Conservation (phyloP, 768 basidiomycete genomes). For the Tricholoma saponaceum region DNA sequence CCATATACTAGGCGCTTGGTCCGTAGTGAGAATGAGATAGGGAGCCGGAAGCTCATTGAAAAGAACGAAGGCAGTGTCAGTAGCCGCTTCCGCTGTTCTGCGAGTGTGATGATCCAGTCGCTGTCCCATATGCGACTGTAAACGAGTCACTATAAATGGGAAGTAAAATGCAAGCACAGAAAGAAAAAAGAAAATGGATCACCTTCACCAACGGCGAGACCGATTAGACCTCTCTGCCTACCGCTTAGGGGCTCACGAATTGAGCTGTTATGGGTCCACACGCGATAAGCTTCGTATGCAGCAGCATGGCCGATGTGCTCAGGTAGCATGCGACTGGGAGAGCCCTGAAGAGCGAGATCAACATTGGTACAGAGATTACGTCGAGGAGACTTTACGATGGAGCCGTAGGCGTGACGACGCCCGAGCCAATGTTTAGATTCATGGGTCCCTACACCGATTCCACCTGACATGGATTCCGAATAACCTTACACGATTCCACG, state of each 20-base stretch:
- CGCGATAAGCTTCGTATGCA: conserved; percentile 72
- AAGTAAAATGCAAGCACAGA: conserved; percentile 2
- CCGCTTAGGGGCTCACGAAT: conserved; percentile 54
- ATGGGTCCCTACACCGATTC: conserved; percentile 46
- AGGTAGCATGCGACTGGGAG: conserved; percentile 47
- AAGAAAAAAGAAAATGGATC: conserved; percentile 4
- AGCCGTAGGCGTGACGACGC: conserved; percentile 63
- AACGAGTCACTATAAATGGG: conserved; percentile 41
- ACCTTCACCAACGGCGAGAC: conserved; percentile 73
- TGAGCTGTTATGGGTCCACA: conserved; percentile 54
- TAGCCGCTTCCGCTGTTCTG: conserved; percentile 57
- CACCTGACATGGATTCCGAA: conserved; percentile 22
- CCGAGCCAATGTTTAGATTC: conserved; percentile 67
- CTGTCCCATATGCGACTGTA: conserved; percentile 51
- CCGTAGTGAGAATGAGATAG: background rate
- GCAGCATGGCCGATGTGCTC: conserved; percentile 71
- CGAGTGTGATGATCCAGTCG: conserved; percentile 42
- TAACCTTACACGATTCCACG: conserved; percentile 44
- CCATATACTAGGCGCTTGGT: conserved; percentile 18
- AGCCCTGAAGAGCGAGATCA: conserved; percentile 33
- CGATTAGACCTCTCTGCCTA: conserved; percentile 58
- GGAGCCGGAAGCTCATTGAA: conserved; percentile 43
- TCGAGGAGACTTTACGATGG: conserved; percentile 35
- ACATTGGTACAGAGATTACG: background rate
- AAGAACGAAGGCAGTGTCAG: conserved; percentile 59